Conservation (phyloP, 1,139 yeast species). For the Nakaseomyces uthaithaninus region DNA sequence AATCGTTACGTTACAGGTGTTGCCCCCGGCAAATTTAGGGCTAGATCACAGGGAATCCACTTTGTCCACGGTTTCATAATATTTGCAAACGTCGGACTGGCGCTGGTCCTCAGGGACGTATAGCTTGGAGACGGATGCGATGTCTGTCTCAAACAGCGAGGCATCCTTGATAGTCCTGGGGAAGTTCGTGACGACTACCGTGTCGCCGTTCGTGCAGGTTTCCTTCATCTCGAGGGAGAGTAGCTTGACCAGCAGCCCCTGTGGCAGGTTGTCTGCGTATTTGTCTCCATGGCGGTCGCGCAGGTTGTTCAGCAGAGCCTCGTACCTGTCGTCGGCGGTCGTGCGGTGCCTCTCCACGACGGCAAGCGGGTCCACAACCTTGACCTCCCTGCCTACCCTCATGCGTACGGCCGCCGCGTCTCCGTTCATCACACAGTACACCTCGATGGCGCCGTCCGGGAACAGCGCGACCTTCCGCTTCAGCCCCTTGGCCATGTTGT, state of each 20-base stretch:
- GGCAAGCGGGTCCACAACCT: constrained; percentile 7
- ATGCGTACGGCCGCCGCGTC: neutral
- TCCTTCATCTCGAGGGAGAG: constrained; percentile 41
- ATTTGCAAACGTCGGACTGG: constrained; percentile 41
- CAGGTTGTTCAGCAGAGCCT: constrained; percentile 33
- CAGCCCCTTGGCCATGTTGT: constrained; percentile 41
- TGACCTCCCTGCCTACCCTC: constrained; percentile 1
- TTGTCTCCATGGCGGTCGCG: constrained; percentile 22
- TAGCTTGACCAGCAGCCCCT: constrained; percentile 52
- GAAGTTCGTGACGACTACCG: constrained; percentile 43
- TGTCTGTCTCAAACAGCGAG: constrained; percentile 37
- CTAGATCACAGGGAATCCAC: constrained; percentile 21
- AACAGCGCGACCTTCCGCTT: constrained; percentile 47
- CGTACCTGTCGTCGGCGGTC: constrained; percentile 35
- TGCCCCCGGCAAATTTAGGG: too few relatives aligned
- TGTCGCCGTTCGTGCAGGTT: constrained; percentile 37
- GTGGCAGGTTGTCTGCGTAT: constrained; percentile 39
- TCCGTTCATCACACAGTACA: constrained; percentile 10
- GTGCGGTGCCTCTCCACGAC: constrained; percentile 6
- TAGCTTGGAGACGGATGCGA: constrained; percentile 39
- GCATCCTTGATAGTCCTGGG: constrained; percentile 57
- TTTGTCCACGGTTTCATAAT: constrained; percentile 53
- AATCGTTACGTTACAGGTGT: too few relatives aligned
- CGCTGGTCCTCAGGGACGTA: constrained; percentile 29
- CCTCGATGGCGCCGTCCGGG: constrained; percentile 15